Base-by-base conservation (phyloP, 2,329 filamentous ascomycete species). In the Claviceps capensis region DNA sequence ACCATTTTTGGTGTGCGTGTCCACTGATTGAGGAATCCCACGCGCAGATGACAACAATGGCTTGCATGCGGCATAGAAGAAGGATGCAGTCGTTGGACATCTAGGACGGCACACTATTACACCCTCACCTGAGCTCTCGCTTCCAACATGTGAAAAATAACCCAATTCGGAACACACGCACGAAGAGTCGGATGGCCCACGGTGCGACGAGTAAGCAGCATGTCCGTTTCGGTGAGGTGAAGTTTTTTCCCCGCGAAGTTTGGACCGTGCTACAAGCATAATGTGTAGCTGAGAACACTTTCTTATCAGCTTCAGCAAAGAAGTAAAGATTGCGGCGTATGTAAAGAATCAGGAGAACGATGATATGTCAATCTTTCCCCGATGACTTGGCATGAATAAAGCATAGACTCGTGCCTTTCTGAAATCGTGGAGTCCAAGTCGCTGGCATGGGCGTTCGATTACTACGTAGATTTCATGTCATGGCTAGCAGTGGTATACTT, bases 71-170 rank as follows among this genome's bases (percentile, higher is more conserved):
- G 14, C 48, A 17, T 17, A 36, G 23, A 30, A 43, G 40, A 42
- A 11, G 48, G 42, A 19, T 14, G 17, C 45, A 47, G 22, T 26
- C 19, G 43, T 53, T 53, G 51, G 48, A 38, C 51, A 40, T 50
- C 37, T 42, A 50, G 47, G 14, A 41, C 19, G 47, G n/a, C 23
- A 42, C 11, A 19, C 22, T 11, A 7, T 36, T n/a, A 3, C 14
- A 8, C 22, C 6, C 22, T 8, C 5, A 11, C 19, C 41, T 23
- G 6, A 30, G 26, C 11, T 26, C 19, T 5, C n/a, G 17, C 43
- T 7, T 4, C 22, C 19, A 26, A 23, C 22, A 34, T n/a, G 44
- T 14, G n/a, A 26, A 14, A 17, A 7, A 9, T n/a, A 46, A 46
- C 36, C 16, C 34, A 19, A 23, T 14, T 22, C 34, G 9, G 45